These are phyloP conservation scores for Apiospora koreana DNA, from an alignment of 2,329 filamentous ascomycete species.

Conservation along the genomic window DNA sequence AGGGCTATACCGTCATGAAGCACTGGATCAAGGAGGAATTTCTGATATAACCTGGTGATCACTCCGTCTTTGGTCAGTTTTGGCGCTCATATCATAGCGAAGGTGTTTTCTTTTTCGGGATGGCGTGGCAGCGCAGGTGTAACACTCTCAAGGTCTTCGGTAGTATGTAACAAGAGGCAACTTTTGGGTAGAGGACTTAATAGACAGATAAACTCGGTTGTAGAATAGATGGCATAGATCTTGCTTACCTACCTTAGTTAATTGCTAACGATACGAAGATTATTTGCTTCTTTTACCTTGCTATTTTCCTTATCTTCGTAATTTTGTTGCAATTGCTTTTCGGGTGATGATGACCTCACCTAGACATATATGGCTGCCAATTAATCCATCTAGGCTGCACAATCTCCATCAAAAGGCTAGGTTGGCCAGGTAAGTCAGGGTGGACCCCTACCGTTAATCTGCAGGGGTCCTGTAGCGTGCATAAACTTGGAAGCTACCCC, in stretches of 20 bases:
- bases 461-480: not conserved
- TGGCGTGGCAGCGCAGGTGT: not conserved
- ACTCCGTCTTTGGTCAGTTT: not conserved
- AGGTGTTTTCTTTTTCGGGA: not conserved
- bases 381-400: not conserved
- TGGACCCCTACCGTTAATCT: not conserved
- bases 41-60: constrained; percentile 46
- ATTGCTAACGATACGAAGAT: not conserved
- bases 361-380: not conserved
- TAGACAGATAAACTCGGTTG: not conserved
- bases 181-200: not conserved
- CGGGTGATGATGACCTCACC: no score
- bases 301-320: not conserved
- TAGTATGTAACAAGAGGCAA: not conserved
- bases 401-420: not conserved
- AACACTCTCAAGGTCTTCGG: not conserved
- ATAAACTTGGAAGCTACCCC: constrained; percentile 2
- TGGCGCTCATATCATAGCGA: constrained; percentile 5
- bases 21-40: constrained; percentile 85
- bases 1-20: constrained; percentile 74
- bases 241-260: not conserved
- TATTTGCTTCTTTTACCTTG: not conserved
- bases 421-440: not conserved
- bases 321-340: no score
- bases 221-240: not conserved